Conservation (phyloP, 331 rosid genomes). For the Dryas integrifolia region DNA sequence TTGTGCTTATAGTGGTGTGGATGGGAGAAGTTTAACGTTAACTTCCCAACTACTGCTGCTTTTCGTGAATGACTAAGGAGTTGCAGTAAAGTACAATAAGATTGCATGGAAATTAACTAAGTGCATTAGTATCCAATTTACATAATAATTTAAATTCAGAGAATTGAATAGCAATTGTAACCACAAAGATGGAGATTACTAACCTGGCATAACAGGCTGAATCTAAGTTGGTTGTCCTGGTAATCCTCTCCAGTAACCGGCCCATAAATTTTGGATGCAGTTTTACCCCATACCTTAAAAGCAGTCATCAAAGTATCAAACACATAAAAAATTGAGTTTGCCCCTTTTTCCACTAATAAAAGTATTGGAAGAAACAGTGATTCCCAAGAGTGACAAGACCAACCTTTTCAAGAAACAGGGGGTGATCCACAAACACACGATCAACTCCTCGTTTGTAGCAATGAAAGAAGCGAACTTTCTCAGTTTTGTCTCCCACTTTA, state of each 20-base stretch:
- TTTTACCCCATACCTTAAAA: slow-evolving; percentile 75
- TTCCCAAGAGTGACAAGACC: slow-evolving; percentile 8
- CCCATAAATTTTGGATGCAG: slow-evolving; percentile 65
- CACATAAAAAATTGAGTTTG: neutral
- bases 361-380: neutral
- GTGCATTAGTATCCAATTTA: neutral
- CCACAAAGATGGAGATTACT: slow-evolving; percentile 14
- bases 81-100: too few species aligned
- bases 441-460: slow-evolving; percentile 77
- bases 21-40: too few species aligned
- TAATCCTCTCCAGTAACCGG: slow-evolving; percentile 60
- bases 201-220: slow-evolving; percentile 73
- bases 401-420: slow-evolving; percentile 67
- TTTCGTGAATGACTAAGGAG: too few species aligned
- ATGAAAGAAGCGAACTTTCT: slow-evolving; percentile 67
- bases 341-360: neutral
- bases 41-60: too few species aligned
- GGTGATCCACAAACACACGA: slow-evolving; percentile 73
- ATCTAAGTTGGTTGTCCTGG: slow-evolving; percentile 61
- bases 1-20: too few species aligned
- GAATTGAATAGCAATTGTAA: neutral
- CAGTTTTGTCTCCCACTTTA: slow-evolving; percentile 48
- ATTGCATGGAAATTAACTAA: too few species aligned
- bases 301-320: slow-evolving; percentile 27
- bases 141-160: neutral